Conservation (phyloP, 352 stramenopile genomes). For the Phytophthora brassicae region DNA sequence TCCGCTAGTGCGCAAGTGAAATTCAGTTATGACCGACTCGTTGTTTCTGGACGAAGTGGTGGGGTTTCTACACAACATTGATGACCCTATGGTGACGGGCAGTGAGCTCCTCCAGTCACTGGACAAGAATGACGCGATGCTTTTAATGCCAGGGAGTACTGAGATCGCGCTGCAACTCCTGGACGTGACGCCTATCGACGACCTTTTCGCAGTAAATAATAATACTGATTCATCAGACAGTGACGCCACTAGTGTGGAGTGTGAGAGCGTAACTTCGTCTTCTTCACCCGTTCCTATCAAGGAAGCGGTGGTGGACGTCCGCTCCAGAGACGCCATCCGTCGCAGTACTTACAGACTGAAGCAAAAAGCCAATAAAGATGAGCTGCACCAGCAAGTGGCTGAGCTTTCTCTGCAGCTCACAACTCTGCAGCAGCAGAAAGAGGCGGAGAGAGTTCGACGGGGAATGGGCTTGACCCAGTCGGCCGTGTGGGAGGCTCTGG, state of each 20-base stretch:
- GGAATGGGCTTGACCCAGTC: not conserved
- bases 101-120: slow-evolving; percentile 17
- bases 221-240: slow-evolving; percentile 5
- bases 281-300: slow-evolving; percentile 4
- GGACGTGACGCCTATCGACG: slow-evolving; percentile 16
- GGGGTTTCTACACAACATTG: slow-evolving; percentile 25
- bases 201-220: slow-evolving; percentile 8
- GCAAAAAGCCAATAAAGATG: slow-evolving; percentile 22
- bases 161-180: slow-evolving; percentile 26
- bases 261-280: slow-evolving; percentile 18
- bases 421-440: slow-evolving; percentile 12
- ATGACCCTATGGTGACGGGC: slow-evolving; percentile 14
- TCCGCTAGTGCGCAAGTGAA: not conserved
- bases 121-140: slow-evolving; percentile 14
- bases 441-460: not conserved
- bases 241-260: slow-evolving; percentile 21
- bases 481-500: slow-evolving; percentile 25
- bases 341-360: slow-evolving; percentile 29
- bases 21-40: slow-evolving; percentile 15
- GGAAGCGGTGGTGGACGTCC: slow-evolving; percentile 12
- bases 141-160: slow-evolving; percentile 8
- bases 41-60: slow-evolving; percentile 29
- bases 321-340: slow-evolving; percentile 25
- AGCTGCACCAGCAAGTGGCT: slow-evolving; percentile 15
- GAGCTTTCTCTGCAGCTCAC: slow-evolving; percentile 15